Conservation (phyloP, 495 filamentous ascomycete genomes). For the Penicillium fimorum region DNA sequence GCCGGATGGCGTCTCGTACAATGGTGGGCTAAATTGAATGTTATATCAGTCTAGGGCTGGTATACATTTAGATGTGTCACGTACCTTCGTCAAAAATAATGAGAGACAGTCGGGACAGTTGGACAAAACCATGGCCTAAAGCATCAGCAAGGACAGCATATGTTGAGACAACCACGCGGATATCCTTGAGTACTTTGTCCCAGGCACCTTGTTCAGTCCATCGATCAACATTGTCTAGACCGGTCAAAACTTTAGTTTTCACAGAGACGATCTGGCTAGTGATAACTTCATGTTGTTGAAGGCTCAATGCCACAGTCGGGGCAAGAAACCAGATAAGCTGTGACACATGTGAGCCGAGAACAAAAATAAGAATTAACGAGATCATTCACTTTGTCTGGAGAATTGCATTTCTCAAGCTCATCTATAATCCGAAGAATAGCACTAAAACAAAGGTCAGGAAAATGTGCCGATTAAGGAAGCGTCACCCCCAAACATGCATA, state of each 20-base stretch:
- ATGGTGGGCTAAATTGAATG: slow-evolving; percentile 27
- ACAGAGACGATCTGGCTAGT: slow-evolving; percentile 59
- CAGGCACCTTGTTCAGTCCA: slow-evolving; percentile 74
- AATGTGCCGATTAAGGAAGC: not conserved
- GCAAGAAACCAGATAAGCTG: slow-evolving; percentile 85
- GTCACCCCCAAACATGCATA: slow-evolving; percentile 56
- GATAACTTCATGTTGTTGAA: slow-evolving; percentile 70
- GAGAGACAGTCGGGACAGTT: slow-evolving; percentile 61
- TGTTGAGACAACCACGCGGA: slow-evolving; percentile 75
- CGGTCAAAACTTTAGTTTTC: slow-evolving; percentile 62
- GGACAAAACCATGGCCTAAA: slow-evolving; percentile 75
- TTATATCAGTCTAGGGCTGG: not conserved
- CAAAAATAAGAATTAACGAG: not conserved
- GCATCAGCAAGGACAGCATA: slow-evolving; percentile 77
- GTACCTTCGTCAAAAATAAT: slow-evolving; percentile 90
- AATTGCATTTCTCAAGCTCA: slow-evolving; percentile 62
- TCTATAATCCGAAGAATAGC: slow-evolving; percentile 73
- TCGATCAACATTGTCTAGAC: slow-evolving; percentile 65
- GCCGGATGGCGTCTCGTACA: slow-evolving; percentile 55
- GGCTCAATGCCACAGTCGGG: slow-evolving; percentile 71
- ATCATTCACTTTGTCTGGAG: slow-evolving; percentile 56
- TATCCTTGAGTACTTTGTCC: slow-evolving; percentile 66
- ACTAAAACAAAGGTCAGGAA: slow-evolving; percentile 38
- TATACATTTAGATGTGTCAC: slow-evolving; percentile 4
- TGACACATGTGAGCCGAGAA: slow-evolving; percentile 9